Evolutionary conservation across 495 filamentous ascomycete genomes (phyloP).

Genomic region (Articulospora tetracladia): DNA sequence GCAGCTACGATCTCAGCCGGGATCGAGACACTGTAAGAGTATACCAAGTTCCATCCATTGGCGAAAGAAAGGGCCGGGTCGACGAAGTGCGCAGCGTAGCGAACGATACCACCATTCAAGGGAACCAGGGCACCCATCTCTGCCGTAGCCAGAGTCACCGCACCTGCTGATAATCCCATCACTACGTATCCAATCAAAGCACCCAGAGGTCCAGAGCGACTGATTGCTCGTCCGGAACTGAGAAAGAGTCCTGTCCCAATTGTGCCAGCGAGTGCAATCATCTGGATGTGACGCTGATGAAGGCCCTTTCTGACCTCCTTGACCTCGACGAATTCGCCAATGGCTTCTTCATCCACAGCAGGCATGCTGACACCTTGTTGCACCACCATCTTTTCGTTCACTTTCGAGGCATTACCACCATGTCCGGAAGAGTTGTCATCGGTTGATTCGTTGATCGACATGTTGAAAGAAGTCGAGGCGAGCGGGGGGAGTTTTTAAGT

Average conservation of each 20-base stretch:
- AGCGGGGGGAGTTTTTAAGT: neutral
- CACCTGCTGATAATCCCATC: constrained; percentile 1
- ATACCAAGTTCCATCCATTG: constrained; percentile 17
- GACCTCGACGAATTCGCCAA: constrained; percentile 4
- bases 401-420: neutral
- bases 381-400: neutral
- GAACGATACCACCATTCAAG: constrained; percentile 39
- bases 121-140: constrained; percentile 40
- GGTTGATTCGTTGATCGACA: neutral
- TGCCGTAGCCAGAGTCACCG: constrained; percentile 12
- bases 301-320: constrained; percentile 34
- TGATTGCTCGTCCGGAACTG: constrained; percentile 16
- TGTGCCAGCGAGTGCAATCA: constrained; percentile 77
- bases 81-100: constrained; percentile 19
- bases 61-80: constrained; percentile 21
- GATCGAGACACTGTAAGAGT: constrained; percentile 1
- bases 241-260: constrained; percentile 15
- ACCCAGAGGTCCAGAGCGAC: constrained; percentile 8
- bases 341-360: neutral
- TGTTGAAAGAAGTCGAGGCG: neutral
- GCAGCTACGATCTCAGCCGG: constrained; percentile 45
- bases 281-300: constrained; percentile 62
- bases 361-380: neutral
- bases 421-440: neutral
- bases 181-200: constrained; percentile 16